phyloP scores from a whole-genome alignment of 2,329 filamentous ascomycete species.

The Pestalotiopsis sp. region DNA sequence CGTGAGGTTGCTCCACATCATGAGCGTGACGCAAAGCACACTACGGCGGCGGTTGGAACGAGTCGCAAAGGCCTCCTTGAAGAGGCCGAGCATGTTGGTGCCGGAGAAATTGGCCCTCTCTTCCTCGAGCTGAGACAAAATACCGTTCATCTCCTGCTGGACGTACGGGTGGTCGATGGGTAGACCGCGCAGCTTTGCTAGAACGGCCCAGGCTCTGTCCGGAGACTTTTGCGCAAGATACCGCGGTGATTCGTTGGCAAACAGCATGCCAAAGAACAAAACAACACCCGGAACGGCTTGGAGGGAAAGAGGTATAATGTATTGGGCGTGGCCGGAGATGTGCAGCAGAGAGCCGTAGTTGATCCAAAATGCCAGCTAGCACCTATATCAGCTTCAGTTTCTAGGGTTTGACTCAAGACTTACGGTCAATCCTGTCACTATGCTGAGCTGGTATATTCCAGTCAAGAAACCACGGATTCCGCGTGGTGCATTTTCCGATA shows the following conservation, averaged over 20 bases:
- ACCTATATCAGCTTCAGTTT: neutral
- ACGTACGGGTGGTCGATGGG: slow-evolving; percentile 56
- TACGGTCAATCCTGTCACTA: slow-evolving; percentile 44
- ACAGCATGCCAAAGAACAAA: slow-evolving; percentile 60
- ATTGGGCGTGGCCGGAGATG: slow-evolving; percentile 47
- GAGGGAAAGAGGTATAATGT: slow-evolving; percentile 63
- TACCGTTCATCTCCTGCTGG: slow-evolving; percentile 46
- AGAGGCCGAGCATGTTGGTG: slow-evolving; percentile 44
- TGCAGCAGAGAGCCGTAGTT: slow-evolving; percentile 50
- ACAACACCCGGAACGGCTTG: slow-evolving; percentile 66
- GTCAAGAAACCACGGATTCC: slow-evolving; percentile 53
- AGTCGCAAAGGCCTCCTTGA: slow-evolving; percentile 31
- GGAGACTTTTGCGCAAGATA: slow-evolving; percentile 71
- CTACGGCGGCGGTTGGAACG: slow-evolving; percentile 48
- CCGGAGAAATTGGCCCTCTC: slow-evolving; percentile 50
- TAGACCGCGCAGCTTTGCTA: slow-evolving; percentile 56
- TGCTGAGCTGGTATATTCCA: slow-evolving; percentile 53
- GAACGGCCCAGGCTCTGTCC: slow-evolving; percentile 60
- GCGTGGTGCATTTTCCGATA: slow-evolving; percentile 51
- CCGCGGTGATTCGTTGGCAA: slow-evolving; percentile 62
- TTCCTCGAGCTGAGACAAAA: slow-evolving; percentile 46
- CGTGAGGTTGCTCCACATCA: slow-evolving; percentile 56
- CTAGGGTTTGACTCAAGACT: neutral
- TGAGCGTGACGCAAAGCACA: slow-evolving; percentile 48
- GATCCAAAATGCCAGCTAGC: slow-evolving; percentile 41